Percentiles rank a stretch among this genome's conserved stretches.
Evolutionary conservation across 2,329 filamentous ascomycete genomes (phyloP).

Genomic region (Penicillium sp.): DNA sequence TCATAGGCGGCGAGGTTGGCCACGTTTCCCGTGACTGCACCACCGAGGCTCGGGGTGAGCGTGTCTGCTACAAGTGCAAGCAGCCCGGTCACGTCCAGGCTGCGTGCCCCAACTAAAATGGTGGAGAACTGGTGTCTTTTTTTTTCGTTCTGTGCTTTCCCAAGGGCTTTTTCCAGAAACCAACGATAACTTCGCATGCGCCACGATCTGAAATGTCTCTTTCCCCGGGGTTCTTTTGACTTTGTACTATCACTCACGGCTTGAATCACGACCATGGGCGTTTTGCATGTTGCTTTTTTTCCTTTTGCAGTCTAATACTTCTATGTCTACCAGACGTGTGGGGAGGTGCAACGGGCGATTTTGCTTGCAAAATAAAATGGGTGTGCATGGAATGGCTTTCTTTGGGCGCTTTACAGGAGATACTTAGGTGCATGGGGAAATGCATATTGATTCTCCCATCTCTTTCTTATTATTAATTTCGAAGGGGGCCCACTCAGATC

Average conservation of each 20-base stretch:
- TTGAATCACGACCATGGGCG: conserved; percentile 22
- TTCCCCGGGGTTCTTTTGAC: conserved; percentile 20
- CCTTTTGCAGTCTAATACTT: conserved; percentile 6
- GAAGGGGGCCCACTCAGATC: not conserved
- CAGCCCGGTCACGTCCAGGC: conserved; percentile 88
- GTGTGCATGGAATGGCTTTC: conserved; percentile 19
- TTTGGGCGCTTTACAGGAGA: conserved; percentile 20
- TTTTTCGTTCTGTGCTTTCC: conserved; percentile 1
- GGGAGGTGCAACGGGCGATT: conserved; percentile 23
- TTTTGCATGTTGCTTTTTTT: conserved; percentile 21
- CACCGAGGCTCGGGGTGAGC: conserved; percentile 84
- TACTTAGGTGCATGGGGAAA: conserved; percentile 22
- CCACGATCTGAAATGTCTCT: conserved; percentile 31
- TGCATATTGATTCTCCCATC: conserved; percentile 13
- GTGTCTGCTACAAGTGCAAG: conserved; percentile 97
- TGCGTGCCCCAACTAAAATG: conserved; percentile 64
- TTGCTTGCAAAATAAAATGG: conserved; percentile 24
- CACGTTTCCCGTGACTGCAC: conserved; percentile 96
- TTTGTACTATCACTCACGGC: conserved; percentile 24
- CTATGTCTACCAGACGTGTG: conserved; percentile 15
- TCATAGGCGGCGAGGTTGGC: conserved; percentile 74
- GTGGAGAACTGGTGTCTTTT: conserved; percentile 19
- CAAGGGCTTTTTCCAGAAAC: conserved; percentile 11
- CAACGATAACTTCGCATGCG: conserved; percentile 19
- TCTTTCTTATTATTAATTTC: not conserved